These are phyloP conservation scores for Psilocybe subaeruginosa DNA, from an alignment of 768 basidiomycete genomes.

Conservation along the genomic window DNA sequence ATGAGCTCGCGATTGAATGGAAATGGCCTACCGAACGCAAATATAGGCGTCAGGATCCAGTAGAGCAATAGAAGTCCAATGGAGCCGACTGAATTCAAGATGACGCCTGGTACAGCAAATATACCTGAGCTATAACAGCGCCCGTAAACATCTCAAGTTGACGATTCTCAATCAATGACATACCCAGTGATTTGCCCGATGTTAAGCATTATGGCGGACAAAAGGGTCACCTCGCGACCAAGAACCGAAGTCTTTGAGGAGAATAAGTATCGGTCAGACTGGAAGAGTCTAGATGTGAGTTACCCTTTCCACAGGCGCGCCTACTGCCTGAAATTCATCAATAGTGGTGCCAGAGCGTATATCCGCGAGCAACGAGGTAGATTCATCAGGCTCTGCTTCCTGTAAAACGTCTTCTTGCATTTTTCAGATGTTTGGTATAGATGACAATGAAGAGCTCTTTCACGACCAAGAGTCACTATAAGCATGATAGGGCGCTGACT, in stretches of 20 bases:
- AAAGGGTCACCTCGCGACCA: conserved; percentile 34
- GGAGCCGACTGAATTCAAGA: conserved; percentile 40
- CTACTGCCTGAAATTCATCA: conserved; percentile 1
- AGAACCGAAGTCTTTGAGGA: conserved; percentile 29
- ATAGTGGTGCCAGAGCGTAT: neutral
- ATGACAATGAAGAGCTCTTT: neutral
- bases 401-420: neutral
- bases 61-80: conserved; percentile 32
- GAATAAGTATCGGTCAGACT: neutral
- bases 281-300: neutral
- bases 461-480: neutral
- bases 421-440: neutral
- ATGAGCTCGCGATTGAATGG: neutral
- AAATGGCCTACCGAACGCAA: conserved; percentile 31
- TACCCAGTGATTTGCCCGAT: conserved; percentile 38
- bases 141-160: neutral
- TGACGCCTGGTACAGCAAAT: conserved; percentile 36
- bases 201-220: conserved; percentile 39
- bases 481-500: neutral
- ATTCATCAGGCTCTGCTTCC: neutral
- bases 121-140: conserved; percentile 32
- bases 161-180: neutral
- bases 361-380: neutral
- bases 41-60: conserved; percentile 35
- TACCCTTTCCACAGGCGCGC: conserved; percentile 33